These are phyloP conservation scores for Fusarium temperatum DNA, from an alignment of 2,329 filamentous ascomycete genomes.

Conservation along the genomic window DNA sequence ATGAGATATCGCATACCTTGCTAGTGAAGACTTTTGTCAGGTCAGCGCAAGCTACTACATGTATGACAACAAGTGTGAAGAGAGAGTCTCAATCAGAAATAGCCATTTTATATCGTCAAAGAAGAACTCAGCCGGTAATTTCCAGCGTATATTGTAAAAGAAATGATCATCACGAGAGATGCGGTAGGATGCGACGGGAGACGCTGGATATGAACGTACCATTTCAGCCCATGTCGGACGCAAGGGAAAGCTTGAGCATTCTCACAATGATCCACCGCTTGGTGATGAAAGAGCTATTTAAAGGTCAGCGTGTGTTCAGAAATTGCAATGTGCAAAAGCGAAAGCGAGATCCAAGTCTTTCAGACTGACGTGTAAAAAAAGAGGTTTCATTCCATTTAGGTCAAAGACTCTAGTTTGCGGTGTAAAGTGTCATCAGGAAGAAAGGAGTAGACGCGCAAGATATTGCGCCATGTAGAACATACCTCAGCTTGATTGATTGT, in stretches of 20 bases:
- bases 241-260: conserved; percentile 13
- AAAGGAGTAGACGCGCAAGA: conserved; percentile 18
- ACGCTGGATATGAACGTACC: conserved; percentile 42
- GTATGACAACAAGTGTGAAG: conserved; percentile 10
- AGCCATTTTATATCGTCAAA: conserved; percentile 88
- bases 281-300: conserved; percentile 36
- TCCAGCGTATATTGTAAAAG: conserved; percentile 77
- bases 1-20: conserved; percentile 47
- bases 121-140: conserved; percentile 92
- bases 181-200: neutral
- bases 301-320: conserved; percentile 41
- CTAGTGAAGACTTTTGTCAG: conserved; percentile 25
- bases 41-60: conserved; percentile 46
- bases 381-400: conserved; percentile 81
- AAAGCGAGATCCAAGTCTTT: conserved; percentile 54
- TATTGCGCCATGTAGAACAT: conserved; percentile 26
- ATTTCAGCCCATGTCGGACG: conserved; percentile 21
- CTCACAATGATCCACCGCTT: conserved; percentile 43
- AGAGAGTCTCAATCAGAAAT: conserved; percentile 70
- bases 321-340: conserved; percentile 15
- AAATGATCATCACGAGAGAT: conserved; percentile 68
- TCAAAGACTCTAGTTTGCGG: conserved; percentile 99
- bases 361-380: conserved; percentile 90
- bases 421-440: conserved; percentile 83
- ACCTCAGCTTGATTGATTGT: conserved; percentile 37